Percentiles rank a stretch among this genome's conserved stretches.
phyloP scores from a whole-genome alignment of 352 stramenopile genomes.

The Globisporangium uncinulatum region DNA sequence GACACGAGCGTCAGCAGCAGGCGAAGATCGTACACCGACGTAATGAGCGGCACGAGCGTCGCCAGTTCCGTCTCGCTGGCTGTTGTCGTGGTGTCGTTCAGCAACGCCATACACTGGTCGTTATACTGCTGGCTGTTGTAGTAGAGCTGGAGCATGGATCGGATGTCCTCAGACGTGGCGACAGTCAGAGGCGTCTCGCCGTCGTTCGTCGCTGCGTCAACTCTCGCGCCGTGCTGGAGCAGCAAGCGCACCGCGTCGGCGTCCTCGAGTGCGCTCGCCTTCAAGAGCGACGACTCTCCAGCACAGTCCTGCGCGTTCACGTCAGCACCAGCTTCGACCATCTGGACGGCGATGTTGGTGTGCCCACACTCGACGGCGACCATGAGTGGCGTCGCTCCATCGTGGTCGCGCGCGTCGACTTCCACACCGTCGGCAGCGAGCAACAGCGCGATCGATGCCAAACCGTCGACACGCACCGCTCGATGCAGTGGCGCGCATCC shows the following conservation, averaged over 20 bases:
- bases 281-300: no score
- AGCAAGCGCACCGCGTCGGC: not conserved
- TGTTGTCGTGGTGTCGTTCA: not conserved
- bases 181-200: not conserved
- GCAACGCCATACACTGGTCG: not conserved
- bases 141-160: not conserved
- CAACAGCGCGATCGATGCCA: no score
- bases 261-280: not conserved
- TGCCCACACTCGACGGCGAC: no score
- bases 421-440: no score
- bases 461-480: no score
- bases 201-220: not conserved
- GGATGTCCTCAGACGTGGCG: not conserved
- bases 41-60: not conserved
- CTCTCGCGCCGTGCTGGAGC: not conserved
- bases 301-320: no score
- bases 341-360: no score
- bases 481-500: no score
- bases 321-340: no score
- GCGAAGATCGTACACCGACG: not conserved
- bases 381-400: no score
- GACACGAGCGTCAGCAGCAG: not conserved
- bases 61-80: not conserved
- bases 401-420: no score
- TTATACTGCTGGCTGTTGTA: not conserved